A percentile compares a stretch with the other conserved stretches of the same genome.
phyloP scores from a whole-genome alignment of 1,139 yeast genomes.

The Taphrina communis region DNA sequence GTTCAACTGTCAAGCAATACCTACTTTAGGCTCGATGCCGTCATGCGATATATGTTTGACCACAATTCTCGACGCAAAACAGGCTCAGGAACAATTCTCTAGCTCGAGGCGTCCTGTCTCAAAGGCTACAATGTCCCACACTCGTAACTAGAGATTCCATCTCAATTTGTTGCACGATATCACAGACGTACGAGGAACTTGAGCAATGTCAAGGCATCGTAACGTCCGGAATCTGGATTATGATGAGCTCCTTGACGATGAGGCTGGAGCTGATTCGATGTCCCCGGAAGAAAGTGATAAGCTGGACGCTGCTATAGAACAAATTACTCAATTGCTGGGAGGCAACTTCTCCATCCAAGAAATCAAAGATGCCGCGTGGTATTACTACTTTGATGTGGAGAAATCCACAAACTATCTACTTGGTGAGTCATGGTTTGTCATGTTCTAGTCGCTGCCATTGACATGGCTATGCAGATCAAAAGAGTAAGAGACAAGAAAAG shows the following conservation, averaged over 20 bases:
- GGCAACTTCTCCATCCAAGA: slow-evolving; percentile 45
- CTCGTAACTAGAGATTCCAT: too few species aligned
- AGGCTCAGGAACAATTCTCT: too few species aligned
- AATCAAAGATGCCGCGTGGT: slow-evolving; percentile 66
- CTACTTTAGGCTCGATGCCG: neutral
- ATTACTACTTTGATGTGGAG: slow-evolving; percentile 64
- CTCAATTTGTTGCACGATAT: too few species aligned
- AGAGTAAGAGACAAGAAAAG: slow-evolving; percentile 42
- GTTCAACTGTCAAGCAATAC: neutral
- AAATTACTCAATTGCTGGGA: slow-evolving; percentile 34
- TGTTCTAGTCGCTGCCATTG: too few species aligned
- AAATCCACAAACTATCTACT: slow-evolving; percentile 63
- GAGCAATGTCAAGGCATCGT: slow-evolving; percentile 41
- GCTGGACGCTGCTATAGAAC: slow-evolving; percentile 36
- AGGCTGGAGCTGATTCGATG: slow-evolving; percentile 20
- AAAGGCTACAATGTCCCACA: too few species aligned
- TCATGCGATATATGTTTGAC: neutral
- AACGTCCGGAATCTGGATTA: slow-evolving; percentile 42
- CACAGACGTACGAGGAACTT: neutral
- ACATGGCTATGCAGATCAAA: slow-evolving; percentile 38
- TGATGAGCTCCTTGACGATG: slow-evolving; percentile 39
- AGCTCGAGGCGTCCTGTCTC: too few species aligned
- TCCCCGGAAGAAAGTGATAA: slow-evolving; percentile 23
- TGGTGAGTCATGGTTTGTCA: slow-evolving; percentile 46
- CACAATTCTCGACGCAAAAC: too few species aligned